phyloP scores from a whole-genome alignment of 306 rosid species.

The Astragalus glycyphyllos region DNA sequence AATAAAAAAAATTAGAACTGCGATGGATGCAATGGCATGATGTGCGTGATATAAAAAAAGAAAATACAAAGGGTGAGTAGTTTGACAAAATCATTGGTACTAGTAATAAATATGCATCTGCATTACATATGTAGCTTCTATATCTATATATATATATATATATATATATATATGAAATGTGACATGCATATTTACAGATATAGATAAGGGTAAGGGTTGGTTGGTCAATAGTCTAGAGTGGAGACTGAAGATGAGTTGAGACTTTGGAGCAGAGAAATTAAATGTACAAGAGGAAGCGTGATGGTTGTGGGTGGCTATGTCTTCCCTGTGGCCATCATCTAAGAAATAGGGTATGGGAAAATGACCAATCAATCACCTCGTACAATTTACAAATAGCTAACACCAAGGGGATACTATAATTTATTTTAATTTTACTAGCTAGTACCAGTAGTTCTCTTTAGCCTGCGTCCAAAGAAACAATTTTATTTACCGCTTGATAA shows the following conservation, averaged over 20 bases:
- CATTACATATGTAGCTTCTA: no score
- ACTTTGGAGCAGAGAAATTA: slow-evolving; percentile 18
- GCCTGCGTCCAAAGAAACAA: no score
- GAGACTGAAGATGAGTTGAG: slow-evolving; percentile 17
- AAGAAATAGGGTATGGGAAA: slow-evolving; percentile 24
- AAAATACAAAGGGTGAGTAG: no score
- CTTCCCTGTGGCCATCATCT: slow-evolving; percentile 26
- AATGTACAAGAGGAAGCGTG: slow-evolving; percentile 1
- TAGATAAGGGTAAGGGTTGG: slow-evolving; percentile 15
- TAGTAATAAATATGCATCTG: no score
- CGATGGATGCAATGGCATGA: no score
- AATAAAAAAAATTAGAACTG: no score
- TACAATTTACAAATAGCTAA: neutral
- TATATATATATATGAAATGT: neutral
- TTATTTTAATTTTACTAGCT: no score
- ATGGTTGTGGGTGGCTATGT: slow-evolving; percentile 24
- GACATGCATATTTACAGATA: slow-evolving; percentile 8
- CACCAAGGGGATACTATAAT: no score
- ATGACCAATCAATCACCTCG: slow-evolving; percentile 46
- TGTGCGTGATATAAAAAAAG: no score
- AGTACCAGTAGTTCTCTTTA: no score
- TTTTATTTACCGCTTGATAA: neutral
- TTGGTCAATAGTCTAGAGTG: slow-evolving; percentile 26
- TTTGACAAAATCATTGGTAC: no score
- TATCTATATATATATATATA: no score